A percentile compares a stretch with the other conserved stretches of the same genome.
These are phyloP conservation scores for Herpomyces periplanetae DNA, from an alignment of 2,329 filamentous ascomycete genomes.

Conservation along the genomic window DNA sequence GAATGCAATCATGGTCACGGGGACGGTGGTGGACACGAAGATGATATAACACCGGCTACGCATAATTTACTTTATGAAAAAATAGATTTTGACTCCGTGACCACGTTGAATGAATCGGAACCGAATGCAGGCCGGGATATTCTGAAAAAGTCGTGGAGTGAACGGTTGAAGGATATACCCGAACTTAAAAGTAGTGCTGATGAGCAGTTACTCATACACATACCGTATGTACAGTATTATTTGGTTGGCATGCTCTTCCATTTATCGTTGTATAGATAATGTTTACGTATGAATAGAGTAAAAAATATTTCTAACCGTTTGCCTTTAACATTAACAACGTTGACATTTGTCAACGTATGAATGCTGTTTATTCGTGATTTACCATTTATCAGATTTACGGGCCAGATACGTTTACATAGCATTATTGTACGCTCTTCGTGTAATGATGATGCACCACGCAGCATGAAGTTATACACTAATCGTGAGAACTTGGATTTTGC, in stretches of 20 bases:
- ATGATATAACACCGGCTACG: constrained; percentile 65
- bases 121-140: constrained; percentile 28
- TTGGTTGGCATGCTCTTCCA: constrained; percentile 1
- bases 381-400: too few species aligned
- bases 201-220: constrained; percentile 64
- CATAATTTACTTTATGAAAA: constrained; percentile 70
- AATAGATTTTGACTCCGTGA: constrained; percentile 53
- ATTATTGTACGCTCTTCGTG: constrained; percentile 29
- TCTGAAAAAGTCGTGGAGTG: constrained; percentile 61
- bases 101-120: constrained; percentile 40
- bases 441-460: constrained; percentile 28
- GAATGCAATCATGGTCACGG: constrained; percentile 15
- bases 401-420: too few species aligned
- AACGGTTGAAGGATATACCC: constrained; percentile 26
- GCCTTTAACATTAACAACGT: too few species aligned
- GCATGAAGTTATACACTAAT: constrained; percentile 59
- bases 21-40: constrained; percentile 29
- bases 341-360: too few species aligned
- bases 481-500: constrained; percentile 50
- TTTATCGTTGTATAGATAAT: too few species aligned
- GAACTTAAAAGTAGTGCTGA: constrained; percentile 56
- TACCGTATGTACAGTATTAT: constrained; percentile 44
- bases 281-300: too few species aligned
- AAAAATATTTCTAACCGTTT: too few species aligned
- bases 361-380: too few species aligned